phyloP scores from a whole-genome alignment of 805 yeast species.

The Candida berthetii region DNA sequence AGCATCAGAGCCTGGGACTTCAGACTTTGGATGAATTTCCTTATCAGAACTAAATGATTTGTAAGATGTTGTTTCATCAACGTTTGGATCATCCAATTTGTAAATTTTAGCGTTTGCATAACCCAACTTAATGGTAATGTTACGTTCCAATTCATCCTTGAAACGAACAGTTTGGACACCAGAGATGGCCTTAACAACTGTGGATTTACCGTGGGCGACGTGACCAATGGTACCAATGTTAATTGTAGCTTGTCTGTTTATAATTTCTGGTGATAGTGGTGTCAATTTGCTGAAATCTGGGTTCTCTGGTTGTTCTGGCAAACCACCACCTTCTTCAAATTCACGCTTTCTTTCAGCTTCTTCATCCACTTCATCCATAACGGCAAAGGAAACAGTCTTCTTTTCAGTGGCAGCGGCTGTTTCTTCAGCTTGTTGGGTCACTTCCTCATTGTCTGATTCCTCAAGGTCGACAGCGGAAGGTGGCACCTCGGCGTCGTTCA shows the following conservation, averaged over 20 bases:
- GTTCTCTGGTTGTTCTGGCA: constrained; percentile 91
- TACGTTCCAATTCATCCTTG: constrained; percentile 98
- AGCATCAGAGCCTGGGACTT: constrained; percentile 81
- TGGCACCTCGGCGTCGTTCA: constrained; percentile 28
- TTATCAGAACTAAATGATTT: constrained; percentile 91
- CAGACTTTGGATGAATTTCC: constrained; percentile 91
- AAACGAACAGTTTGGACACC: constrained; percentile 99
- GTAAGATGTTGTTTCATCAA: constrained; percentile 94
- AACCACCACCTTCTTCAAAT: constrained; percentile 97
- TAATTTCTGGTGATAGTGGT: constrained; percentile 91
- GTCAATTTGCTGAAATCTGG: constrained; percentile 79
- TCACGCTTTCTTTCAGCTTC: constrained; percentile 78
- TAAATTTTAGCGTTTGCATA: constrained; percentile 98
- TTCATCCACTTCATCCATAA: constrained; percentile 58
- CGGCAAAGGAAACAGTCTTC: constrained; percentile 82
- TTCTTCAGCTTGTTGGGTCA: constrained; percentile 23
- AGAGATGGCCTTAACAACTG: constrained; percentile 92
- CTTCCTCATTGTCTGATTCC: constrained; percentile 34
- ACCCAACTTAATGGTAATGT: constrained; percentile 96
- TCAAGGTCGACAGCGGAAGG: constrained; percentile 28
- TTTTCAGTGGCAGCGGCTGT: constrained; percentile 25
- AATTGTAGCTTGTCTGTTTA: constrained; percentile 97
- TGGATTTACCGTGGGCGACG: constrained; percentile 93
- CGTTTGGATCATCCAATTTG: constrained; percentile 77
- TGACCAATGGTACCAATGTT: constrained; percentile 97